Percentiles rank a stretch among this genome's conserved stretches.
These are phyloP conservation scores for Chenopodium berlandieri DNA, from an alignment of 148 eudicot species.

Conservation along the genomic window DNA sequence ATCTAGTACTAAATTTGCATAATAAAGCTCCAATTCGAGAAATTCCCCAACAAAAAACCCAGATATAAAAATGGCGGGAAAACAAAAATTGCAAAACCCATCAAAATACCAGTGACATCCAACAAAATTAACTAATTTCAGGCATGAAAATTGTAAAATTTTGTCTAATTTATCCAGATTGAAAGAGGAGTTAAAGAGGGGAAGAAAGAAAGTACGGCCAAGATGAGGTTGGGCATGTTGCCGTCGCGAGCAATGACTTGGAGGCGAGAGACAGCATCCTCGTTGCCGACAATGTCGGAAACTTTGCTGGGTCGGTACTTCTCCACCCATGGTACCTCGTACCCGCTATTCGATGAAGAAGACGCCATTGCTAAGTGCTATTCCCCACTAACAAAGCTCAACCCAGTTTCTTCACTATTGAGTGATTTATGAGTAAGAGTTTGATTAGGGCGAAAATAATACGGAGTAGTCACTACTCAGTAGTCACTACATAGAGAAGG, in stretches of 20 bases:
- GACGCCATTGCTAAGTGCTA: constrained; percentile 36
- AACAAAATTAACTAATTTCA: neutral
- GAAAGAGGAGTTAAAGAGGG: neutral
- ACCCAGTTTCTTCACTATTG: no score
- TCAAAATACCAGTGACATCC: no score
- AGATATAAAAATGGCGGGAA: constrained; percentile 13
- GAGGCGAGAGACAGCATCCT: constrained; percentile 83
- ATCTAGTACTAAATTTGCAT: neutral
- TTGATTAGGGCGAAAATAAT: no score
- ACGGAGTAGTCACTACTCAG: no score
- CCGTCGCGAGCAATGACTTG: constrained; percentile 95
- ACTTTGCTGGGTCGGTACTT: constrained; percentile 84
- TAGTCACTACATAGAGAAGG: no score
- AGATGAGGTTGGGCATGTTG: constrained; percentile 92
- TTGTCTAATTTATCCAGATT: neutral
- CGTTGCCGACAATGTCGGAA: constrained; percentile 88
- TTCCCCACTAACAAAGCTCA: no score
- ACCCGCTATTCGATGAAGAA: constrained; percentile 32
- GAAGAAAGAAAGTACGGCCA: constrained; percentile 41
- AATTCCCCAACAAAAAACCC: neutral
- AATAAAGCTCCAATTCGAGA: neutral
- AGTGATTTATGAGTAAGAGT: no score
- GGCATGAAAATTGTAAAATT: neutral
- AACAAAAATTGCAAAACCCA: neutral
- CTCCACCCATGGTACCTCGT: constrained; percentile 96